Percentiles rank a stretch among this genome's conserved stretches.
Conservation (phyloP, 2,329 filamentous ascomycete genomes). For the Sporothrix brunneoviolacea region DNA sequence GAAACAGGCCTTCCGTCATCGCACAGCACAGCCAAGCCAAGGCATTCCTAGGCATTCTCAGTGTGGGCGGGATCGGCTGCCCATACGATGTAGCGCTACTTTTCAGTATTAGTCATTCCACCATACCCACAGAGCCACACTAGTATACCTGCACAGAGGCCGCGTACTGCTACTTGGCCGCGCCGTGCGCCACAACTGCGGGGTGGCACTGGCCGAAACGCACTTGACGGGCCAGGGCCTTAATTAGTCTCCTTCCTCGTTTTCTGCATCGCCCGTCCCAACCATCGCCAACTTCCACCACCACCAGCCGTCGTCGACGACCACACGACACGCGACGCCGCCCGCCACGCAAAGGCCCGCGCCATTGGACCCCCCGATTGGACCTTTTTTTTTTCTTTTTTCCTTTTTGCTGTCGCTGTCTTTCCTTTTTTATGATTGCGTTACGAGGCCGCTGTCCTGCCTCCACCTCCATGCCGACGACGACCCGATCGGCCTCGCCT, state of each 20-base stretch:
- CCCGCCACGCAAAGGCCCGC: background rate
- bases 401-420: background rate
- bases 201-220: conserved; percentile 9
- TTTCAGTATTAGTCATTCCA: conserved; percentile 1
- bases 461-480: background rate
- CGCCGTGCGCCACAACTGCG: conserved; percentile 4
- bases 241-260: conserved; percentile 4
- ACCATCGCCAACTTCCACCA: background rate
- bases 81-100: background rate
- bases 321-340: background rate
- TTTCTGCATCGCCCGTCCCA: no score
- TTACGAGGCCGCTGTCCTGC: background rate
- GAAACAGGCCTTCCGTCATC: background rate
- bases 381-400: background rate
- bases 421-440: background rate
- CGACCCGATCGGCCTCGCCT: background rate
- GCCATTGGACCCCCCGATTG: background rate
- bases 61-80: conserved; percentile 1
- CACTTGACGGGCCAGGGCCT: conserved; percentile 2
- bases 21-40: no score
- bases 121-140: background rate
- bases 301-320: background rate
- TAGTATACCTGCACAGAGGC: background rate
- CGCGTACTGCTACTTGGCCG: background rate
- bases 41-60: conserved; percentile 7